These are phyloP conservation scores for Solanum verrucosum DNA, from an alignment of 257 asterid genomes.

Conservation along the genomic window DNA sequence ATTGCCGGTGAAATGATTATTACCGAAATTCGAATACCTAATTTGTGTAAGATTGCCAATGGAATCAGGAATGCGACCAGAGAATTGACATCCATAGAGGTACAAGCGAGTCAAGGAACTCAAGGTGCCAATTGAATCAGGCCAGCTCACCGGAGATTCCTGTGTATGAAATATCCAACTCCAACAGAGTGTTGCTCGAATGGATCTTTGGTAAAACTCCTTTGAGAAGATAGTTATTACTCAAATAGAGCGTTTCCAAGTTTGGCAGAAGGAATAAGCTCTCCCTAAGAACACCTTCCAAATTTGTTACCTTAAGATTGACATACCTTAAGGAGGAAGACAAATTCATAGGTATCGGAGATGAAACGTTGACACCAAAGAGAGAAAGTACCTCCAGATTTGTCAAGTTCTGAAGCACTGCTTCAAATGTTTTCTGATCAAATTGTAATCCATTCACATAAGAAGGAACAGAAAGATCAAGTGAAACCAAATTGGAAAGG, in stretches of 20 bases:
- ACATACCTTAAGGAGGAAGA: too few relatives aligned
- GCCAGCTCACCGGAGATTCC: too few relatives aligned
- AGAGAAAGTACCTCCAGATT: too few relatives aligned
- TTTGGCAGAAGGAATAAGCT: not conserved
- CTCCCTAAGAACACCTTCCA: not conserved
- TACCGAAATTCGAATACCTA: fast-evolving
- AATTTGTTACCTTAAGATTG: not conserved
- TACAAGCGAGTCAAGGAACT: not conserved
- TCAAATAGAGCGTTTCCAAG: not conserved
- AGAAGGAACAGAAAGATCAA: too few relatives aligned
- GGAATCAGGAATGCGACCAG: not conserved
- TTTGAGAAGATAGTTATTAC: not conserved
- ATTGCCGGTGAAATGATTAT: not conserved
- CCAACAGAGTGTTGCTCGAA: not conserved
- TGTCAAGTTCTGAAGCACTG: too few relatives aligned
- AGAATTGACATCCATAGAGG: not conserved
- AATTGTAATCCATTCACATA: too few relatives aligned
- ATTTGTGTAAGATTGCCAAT: not conserved
- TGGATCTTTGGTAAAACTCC: not conserved
- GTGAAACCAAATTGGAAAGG: too few relatives aligned
- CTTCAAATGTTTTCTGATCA: too few relatives aligned
- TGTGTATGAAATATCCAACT: not conserved
- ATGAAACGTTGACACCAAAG: too few relatives aligned
- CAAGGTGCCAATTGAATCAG: too few relatives aligned
- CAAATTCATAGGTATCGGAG: too few relatives aligned